Conservation (phyloP, 257 asterid genomes). For the Solanum tarapatanum region DNA sequence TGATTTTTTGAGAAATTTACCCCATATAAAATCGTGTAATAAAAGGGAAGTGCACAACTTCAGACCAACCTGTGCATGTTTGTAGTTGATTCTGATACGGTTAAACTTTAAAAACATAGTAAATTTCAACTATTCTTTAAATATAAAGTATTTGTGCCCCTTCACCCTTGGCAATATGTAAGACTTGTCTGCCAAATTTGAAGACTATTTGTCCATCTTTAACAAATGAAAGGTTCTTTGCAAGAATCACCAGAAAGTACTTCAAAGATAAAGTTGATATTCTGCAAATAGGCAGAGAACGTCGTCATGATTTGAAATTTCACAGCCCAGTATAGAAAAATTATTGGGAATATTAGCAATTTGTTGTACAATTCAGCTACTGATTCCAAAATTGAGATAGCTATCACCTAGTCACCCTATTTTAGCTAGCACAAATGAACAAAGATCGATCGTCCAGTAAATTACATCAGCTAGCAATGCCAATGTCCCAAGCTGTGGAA, state of each 20-base stretch:
- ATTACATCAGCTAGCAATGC: neutral
- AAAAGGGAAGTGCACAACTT: neutral
- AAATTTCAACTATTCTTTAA: neutral
- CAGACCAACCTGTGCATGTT: neutral
- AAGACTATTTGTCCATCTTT: neutral
- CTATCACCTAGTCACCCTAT: neutral
- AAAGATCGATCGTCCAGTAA: neutral
- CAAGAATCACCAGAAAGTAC: neutral
- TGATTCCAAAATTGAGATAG: neutral
- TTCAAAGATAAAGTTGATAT: neutral
- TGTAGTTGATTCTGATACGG: too few species aligned
- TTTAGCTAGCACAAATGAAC: neutral
- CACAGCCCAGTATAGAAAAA: neutral
- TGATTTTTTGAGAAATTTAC: too few species aligned
- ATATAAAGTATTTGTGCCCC: neutral
- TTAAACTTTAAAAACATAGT: neutral
- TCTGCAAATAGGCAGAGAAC: neutral
- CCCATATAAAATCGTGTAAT: too few species aligned
- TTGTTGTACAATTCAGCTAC: neutral
- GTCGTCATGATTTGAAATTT: neutral
- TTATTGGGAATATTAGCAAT: neutral
- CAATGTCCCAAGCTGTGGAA: neutral
- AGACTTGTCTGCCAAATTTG: neutral
- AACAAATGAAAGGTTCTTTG: neutral
- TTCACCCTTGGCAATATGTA: neutral